Base-by-base conservation (phyloP, 257 asterid genomes). In the Lavandula angustifolia region DNA sequence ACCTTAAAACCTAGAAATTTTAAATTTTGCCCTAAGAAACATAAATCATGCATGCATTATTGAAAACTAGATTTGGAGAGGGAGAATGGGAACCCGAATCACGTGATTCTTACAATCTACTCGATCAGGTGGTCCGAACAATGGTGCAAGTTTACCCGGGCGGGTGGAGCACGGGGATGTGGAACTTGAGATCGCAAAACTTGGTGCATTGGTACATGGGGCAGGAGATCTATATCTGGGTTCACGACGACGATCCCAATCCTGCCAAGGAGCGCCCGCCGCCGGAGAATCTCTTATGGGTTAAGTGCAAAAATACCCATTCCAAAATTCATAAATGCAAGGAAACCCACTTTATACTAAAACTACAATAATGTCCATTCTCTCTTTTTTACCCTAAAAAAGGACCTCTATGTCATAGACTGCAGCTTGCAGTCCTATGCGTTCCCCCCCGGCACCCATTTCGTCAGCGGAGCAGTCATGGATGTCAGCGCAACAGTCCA, bases 51-150 rank as follows among this genome's bases (percentile, higher is more conserved):
- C 2, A 1, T 22, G 27, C 27, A 22, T 22, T 22, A 22, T 22
- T 22, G 27, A 22, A 2, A 22, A 22, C n/a, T 68, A 82, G 82
- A 56, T 82, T 73, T 38, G 87, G 87, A 1, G 60, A 62, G 16
- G 87, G 87, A 52, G 82, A 77, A 14, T 82, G 85, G 85, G 69
- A 70, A 31, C 74, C 70, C 0, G 79, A 37, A 32, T 75, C 76
- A 10, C 75, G 85, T 1, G 57, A 37, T 3, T 54, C 60, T 0
- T 82, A 79, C 53, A 82, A 82, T 40, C 9, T 82, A 7, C 66
- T 59, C 4, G 83, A 82, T 51, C 85, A 83, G 11, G 81, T 82
- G 33, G 87, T 79, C 44, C 76, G 79, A 3, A 73, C 77, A 17
- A 73, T 79, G 0, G 79, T 73, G 44, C 77, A 78, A 73, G 82